Base-by-base conservation (phyloP, 345 rosid genomes). In the Geranium brycei region DNA sequence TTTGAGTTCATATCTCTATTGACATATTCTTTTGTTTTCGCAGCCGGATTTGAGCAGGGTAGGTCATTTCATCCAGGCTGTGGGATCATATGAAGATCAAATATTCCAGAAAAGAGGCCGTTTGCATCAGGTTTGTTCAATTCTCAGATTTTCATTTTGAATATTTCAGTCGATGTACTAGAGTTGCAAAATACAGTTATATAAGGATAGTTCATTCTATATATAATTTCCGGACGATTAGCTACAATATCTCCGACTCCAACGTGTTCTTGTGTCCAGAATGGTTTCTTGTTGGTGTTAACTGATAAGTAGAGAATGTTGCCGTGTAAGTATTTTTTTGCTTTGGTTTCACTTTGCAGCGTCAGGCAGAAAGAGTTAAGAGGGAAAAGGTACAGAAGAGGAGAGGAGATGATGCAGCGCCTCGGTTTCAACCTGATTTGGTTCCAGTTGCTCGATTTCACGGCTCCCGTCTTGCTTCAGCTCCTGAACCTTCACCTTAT, bases 401-500 rank as follows among this genome's bases (percentile, higher is more conserved):
- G 69, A 82, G 85, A 78, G 79, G 80, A 65, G 79, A 81, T 79
- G 91, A 90, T 68, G 79, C 76, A 1, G 81, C 74, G 63, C 89
- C 85, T 60, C 76, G 61, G 71, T 69, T 64, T 69, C 77, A 74
- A 70, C 82, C 84, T 64, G 80, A 85, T 65, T 77, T 93, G 73
- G 97, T 91, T 73, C 85, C 97, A 19, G 88, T 84, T 76, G 38
- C 87, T 72, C 80, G 74, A 65, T 86, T 76, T 78, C 86, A 65
- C 60, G 91, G 97, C 69, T 88, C 97, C 67, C 85, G 95, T 64
- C 99, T 93, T 66, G 92, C 99, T 67, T 83, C 97, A 17, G 95
- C 84, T 69, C 86, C 91, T 70, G 55, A 78, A 41, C 88, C 96
- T 59, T 83, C 96, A 57, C 99, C 96, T 51, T 93, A 66, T 78